phyloP scores from a whole-genome alignment of 1,139 yeast genomes.

The Hanseniaspora uvarum region DNA sequence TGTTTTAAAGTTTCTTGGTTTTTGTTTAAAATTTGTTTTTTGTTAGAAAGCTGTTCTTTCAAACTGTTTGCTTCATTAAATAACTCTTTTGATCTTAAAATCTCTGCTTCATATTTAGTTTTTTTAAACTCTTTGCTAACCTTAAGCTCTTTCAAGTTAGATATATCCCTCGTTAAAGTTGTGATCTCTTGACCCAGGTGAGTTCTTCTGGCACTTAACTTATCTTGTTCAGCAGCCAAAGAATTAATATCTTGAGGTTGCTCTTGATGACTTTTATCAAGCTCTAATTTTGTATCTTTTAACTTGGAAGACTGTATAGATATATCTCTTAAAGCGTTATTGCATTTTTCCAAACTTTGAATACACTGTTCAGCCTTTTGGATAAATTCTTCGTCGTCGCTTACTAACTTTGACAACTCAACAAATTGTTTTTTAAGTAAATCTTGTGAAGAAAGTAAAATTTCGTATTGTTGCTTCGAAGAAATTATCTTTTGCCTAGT shows the following conservation, averaged over 20 bases:
- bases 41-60: neutral
- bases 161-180: neutral
- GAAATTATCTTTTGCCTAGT: neutral
- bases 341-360: neutral
- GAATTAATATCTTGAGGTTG: constrained; percentile 15
- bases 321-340: neutral
- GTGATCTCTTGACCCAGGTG: constrained; percentile 17
- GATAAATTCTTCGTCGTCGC: neutral
- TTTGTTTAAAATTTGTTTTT: neutral
- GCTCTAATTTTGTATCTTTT: constrained; percentile 21
- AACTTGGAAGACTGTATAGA: neutral
- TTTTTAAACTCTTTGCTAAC: neutral
- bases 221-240: constrained; percentile 1
- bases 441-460: neutral
- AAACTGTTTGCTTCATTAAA: neutral
- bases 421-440: neutral
- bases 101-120: neutral
- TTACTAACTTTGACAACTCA: neutral
- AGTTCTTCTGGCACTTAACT: constrained; percentile 21
- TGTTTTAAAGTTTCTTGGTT: constrained; percentile 24
- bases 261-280: constrained; percentile 21
- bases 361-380: neutral
- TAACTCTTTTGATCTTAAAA: neutral
- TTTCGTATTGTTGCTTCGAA: neutral
- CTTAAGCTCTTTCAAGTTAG: neutral